These are phyloP conservation scores for Crithidia bombi DNA, from an alignment of 208 protist species.

Conservation along the genomic window DNA sequence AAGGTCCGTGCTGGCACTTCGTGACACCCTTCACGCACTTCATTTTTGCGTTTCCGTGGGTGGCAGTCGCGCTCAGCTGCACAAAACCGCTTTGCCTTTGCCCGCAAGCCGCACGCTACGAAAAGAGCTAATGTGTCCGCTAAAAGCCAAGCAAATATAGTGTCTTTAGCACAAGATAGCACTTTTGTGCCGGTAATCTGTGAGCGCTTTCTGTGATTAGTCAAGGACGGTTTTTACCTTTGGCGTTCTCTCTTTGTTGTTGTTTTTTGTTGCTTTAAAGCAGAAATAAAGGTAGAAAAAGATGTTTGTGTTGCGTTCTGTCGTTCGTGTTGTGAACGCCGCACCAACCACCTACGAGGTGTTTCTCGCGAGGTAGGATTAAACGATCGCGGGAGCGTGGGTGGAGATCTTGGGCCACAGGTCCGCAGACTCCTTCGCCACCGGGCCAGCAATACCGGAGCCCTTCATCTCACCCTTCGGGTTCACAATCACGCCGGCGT, in stretches of 20 bases:
- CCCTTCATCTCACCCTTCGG: conserved; percentile 99
- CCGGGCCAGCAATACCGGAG: conserved; percentile 99
- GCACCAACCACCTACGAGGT: conserved; percentile 2
- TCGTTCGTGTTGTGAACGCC: conserved; percentile 5
- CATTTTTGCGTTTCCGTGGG: too few relatives aligned
- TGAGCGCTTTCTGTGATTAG: too few relatives aligned
- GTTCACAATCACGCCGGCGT: conserved; percentile 99
- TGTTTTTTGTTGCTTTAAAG: not conserved
- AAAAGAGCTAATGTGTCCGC: too few relatives aligned
- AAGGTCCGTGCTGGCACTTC: too few relatives aligned
- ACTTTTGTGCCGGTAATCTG: too few relatives aligned
- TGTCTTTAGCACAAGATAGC: too few relatives aligned
- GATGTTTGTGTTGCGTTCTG: conserved; percentile 12
- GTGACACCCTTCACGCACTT: too few relatives aligned
- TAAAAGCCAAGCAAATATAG: too few relatives aligned
- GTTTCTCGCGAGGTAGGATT: not conserved
- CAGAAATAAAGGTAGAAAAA: conserved; percentile 4
- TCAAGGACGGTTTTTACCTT: too few relatives aligned
- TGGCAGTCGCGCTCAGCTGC: too few relatives aligned
- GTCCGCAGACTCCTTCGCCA: conserved; percentile 99
- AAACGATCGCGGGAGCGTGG: conserved; percentile 94
- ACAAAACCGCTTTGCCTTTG: too few relatives aligned
- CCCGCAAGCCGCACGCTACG: too few relatives aligned
- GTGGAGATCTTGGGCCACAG: conserved; percentile 99
- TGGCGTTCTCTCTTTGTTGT: not conserved